Conservation (phyloP, 768 basidiomycete genomes). For the Suillus americanus region DNA sequence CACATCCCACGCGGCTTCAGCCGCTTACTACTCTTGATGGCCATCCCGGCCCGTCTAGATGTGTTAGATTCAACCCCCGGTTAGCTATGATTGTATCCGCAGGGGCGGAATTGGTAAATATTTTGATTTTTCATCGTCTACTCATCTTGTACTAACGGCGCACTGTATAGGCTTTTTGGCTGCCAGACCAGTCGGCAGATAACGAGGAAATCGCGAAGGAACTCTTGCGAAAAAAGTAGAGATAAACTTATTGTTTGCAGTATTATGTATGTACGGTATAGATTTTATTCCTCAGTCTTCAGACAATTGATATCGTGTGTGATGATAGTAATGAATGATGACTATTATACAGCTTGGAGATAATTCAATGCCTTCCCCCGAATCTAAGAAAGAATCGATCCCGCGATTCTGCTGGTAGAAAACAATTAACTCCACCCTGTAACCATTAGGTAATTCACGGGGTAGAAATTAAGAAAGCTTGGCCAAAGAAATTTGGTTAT, state of each 20-base stretch:
- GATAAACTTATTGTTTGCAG: neutral
- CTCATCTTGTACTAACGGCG: slow-evolving; percentile 9
- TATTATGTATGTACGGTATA: neutral
- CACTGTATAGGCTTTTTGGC: slow-evolving; percentile 55
- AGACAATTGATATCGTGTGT: neutral
- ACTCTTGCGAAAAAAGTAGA: slow-evolving; percentile 54
- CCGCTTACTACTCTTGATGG: slow-evolving; percentile 64
- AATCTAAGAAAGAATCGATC: slow-evolving; percentile 8
- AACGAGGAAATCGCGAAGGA: slow-evolving; percentile 71
- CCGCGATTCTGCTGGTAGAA: slow-evolving; percentile 4
- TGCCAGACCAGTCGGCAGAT: slow-evolving; percentile 67
- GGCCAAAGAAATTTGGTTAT: slow-evolving; percentile 61
- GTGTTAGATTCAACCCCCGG: slow-evolving; percentile 88
- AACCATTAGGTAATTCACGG: slow-evolving; percentile 8
- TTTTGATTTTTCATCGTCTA: slow-evolving; percentile 1
- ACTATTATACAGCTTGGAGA: neutral
- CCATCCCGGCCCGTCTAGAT: slow-evolving; percentile 81
- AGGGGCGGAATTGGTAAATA: slow-evolving; percentile 76
- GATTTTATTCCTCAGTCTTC: neutral
- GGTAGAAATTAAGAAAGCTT: slow-evolving; percentile 38
- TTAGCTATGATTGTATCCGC: slow-evolving; percentile 86
- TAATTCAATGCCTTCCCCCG: neutral
- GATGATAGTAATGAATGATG: neutral
- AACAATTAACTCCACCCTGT: neutral
- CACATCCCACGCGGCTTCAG: slow-evolving; percentile 48